phyloP scores from a whole-genome alignment of 257 asterid species.

The Cordia subcordata region DNA sequence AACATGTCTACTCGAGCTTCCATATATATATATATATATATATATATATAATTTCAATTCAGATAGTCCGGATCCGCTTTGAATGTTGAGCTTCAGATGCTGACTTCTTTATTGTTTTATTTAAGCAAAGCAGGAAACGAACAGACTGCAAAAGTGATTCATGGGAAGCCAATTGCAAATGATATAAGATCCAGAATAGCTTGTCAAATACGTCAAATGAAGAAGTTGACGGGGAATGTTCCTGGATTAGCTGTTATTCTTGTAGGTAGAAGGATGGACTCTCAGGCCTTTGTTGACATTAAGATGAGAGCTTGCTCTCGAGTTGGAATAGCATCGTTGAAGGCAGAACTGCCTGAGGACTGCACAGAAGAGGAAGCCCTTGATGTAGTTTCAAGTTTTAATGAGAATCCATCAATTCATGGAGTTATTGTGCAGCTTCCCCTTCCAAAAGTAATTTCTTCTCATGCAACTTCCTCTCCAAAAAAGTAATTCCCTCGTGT shows the following conservation, averaged over 20 bases:
- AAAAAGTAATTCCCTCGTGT: background rate
- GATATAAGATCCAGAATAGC: slow-evolving; percentile 18
- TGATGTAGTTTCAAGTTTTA: slow-evolving; percentile 19
- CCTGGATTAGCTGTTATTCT: slow-evolving; percentile 22
- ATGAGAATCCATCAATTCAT: slow-evolving; percentile 15
- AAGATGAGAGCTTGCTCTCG: slow-evolving; percentile 21
- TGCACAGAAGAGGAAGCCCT: slow-evolving; percentile 17
- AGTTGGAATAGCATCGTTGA: slow-evolving; percentile 18
- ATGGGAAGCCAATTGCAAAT: slow-evolving; percentile 17
- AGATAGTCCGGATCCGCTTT: background rate
- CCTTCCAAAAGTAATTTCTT: slow-evolving; percentile 22
- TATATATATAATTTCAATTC: background rate
- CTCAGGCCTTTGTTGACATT: slow-evolving; percentile 16
- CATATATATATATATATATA: background rate
- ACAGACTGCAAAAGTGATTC: slow-evolving; percentile 6
- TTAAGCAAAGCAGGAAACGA: slow-evolving; percentile 12
- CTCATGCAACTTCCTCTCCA: too few relatives aligned
- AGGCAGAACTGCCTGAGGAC: slow-evolving; percentile 18
- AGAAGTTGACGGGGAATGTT: slow-evolving; percentile 10
- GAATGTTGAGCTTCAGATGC: background rate
- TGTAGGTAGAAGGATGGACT: slow-evolving; percentile 24
- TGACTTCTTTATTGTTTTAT: background rate
- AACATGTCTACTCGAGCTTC: too few relatives aligned
- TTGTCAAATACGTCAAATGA: slow-evolving; percentile 19
- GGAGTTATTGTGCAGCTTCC: slow-evolving; percentile 31